Base-by-base conservation (phyloP, 2,329 filamentous ascomycete species). In the Exserohilum rostratum region DNA sequence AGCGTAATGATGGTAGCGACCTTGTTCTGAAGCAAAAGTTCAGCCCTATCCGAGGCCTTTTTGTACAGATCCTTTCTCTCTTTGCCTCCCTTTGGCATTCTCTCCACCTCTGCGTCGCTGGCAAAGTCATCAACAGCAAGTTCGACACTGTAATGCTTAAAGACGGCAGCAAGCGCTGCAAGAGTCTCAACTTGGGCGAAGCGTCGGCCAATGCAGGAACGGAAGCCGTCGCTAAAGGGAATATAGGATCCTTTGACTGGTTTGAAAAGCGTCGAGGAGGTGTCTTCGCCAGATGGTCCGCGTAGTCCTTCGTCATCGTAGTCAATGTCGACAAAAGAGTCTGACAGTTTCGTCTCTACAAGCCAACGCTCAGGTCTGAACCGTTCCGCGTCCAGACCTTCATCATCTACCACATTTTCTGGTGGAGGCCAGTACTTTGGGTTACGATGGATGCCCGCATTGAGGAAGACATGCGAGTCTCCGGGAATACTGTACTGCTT, bases 361-460 rank as follows among this genome's bases (percentile, higher is more conserved):
- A 90, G 83, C 90, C 90, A 93, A 38, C 90, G 83, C 72, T 90
- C 87, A 0, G 90, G 89, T 43, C 85, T 78, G 73, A 87, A 93
- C 53, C 89, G 83, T 48, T 87, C 80, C 1, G 90, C 74, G 63
- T 93, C 89, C 0, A 15, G 44, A 2, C 39, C 55, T 45, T 83
- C 60, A 6, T 46, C 53, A 11, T 29, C 51, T 2, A 56, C 38
- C 5, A 39, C 70, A 25, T 67, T 55, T 5, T 80, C 46, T 63
- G 66, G 67, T 15, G 67, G 65, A 11, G 89, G 89, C 90, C 90
- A 93, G 72, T 88, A 87, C 44, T 83, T 85, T 10, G 89, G 89
- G 71, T 91, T 90, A 33, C 85, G 82, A 47, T 91, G 88, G 5
- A 85, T 76, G 0, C 82, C 81, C 7, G 61, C 59, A 48, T 78